Conservation (phyloP, 1,284 basidiomycete species). For the Ceratobasidium sp. region DNA sequence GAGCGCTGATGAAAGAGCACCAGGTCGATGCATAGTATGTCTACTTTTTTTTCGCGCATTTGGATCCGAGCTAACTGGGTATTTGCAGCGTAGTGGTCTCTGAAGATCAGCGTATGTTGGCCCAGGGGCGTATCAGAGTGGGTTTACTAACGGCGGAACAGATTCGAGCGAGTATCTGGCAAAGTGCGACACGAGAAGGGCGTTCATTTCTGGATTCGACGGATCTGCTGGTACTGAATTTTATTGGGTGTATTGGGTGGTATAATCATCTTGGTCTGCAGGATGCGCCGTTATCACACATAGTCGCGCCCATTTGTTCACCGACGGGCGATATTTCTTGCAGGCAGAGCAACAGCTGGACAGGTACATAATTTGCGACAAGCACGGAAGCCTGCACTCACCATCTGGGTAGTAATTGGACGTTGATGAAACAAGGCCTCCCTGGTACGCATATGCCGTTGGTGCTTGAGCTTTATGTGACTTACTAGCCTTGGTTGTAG, state of each 20-base stretch:
- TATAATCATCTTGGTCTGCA: slow-evolving; percentile 52
- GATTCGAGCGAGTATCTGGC: slow-evolving; percentile 94
- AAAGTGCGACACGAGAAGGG: slow-evolving; percentile 82
- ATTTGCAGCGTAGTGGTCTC: slow-evolving; percentile 73
- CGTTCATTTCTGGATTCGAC: slow-evolving; percentile 91
- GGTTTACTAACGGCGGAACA: slow-evolving; percentile 52
- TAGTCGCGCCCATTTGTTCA: slow-evolving; percentile 81
- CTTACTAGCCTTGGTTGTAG: slow-evolving; percentile 55
- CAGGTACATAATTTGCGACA: slow-evolving; percentile 60
- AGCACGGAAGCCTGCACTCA: neutral
- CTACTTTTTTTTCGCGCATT: neutral
- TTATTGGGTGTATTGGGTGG: slow-evolving; percentile 41
- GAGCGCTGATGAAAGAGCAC: slow-evolving; percentile 72
- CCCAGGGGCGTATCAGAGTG: neutral
- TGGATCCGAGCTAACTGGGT: neutral
- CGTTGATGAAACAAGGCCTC: slow-evolving; percentile 89
- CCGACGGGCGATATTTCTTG: slow-evolving; percentile 93
- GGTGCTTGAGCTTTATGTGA: slow-evolving; percentile 30
- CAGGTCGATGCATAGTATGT: slow-evolving; percentile 70
- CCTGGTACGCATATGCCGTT: slow-evolving; percentile 61
- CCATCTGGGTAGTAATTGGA: slow-evolving; percentile 78
- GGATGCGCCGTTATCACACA: slow-evolving; percentile 84
- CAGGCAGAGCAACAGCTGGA: slow-evolving; percentile 94
- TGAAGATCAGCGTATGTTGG: slow-evolving; percentile 84
- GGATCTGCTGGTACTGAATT: slow-evolving; percentile 81